Evolutionary conservation across 1,139 yeast species (phyloP).

Genomic region (Yamadazyma atmosphaerica): DNA sequence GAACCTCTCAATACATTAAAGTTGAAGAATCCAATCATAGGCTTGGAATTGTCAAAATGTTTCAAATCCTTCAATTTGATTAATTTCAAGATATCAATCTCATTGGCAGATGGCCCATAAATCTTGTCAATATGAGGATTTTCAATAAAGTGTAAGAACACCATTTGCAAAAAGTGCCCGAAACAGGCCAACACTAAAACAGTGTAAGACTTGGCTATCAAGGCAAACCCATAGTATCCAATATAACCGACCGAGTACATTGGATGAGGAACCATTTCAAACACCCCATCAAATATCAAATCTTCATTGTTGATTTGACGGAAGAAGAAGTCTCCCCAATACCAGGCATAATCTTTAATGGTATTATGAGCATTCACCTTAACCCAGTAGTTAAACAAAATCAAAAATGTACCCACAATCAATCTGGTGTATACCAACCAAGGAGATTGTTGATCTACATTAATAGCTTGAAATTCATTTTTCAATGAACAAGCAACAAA

Average conservation of each 20-base stretch:
- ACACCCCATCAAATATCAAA: slow-evolving; percentile 85
- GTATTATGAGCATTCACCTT: slow-evolving; percentile 87
- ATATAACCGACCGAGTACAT: slow-evolving; percentile 91
- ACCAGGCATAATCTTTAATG: slow-evolving; percentile 92
- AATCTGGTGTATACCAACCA: slow-evolving; percentile 42
- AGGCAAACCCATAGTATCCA: slow-evolving; percentile 84
- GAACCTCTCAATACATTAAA: slow-evolving; percentile 66
- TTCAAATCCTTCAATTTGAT: slow-evolving; percentile 45
- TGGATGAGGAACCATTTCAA: slow-evolving; percentile 91
- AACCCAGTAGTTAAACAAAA: slow-evolving; percentile 81
- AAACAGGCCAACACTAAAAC: slow-evolving; percentile 69
- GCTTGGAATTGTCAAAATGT: slow-evolving; percentile 51
- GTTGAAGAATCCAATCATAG: slow-evolving; percentile 63
- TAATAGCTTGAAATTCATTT: slow-evolving; percentile 41
- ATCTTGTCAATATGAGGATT: slow-evolving; percentile 88
- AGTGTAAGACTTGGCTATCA: slow-evolving; percentile 74
- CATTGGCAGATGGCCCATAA: slow-evolving; percentile 52
- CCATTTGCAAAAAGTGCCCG: slow-evolving; percentile 81
- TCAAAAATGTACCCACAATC: slow-evolving; percentile 46
- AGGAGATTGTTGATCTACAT: slow-evolving; percentile 26
- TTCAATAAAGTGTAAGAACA: slow-evolving; percentile 74
- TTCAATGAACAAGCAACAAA: slow-evolving; percentile 59
- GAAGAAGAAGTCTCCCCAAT: slow-evolving; percentile 93
- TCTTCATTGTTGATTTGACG: slow-evolving; percentile 73
- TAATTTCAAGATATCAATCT: slow-evolving; percentile 36